Percentiles rank a stretch among this genome's conserved stretches.
These are phyloP conservation scores for Magnolia changhungtana DNA, from an alignment of 164 flowering plant species.

Conservation along the genomic window DNA sequence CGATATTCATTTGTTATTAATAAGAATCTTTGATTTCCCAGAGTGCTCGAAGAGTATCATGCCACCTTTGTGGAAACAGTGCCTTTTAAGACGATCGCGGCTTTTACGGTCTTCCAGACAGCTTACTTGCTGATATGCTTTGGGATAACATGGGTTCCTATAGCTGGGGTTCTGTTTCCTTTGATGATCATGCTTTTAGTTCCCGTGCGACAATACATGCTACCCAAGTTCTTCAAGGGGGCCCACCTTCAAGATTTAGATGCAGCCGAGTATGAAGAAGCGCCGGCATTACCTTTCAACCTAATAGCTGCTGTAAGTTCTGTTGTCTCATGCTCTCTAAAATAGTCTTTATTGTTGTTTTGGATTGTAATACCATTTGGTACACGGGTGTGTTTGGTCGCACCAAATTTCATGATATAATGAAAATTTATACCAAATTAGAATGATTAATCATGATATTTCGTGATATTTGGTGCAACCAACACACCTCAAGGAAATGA, in stretches of 20 bases:
- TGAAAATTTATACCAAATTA: too few species aligned
- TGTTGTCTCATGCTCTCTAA: too few species aligned
- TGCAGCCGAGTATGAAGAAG: conserved; percentile 95
- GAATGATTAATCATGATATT: too few species aligned
- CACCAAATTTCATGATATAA: too few species aligned
- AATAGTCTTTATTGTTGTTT: too few species aligned
- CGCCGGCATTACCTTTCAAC: conserved; percentile 81
- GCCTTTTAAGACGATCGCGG: conserved; percentile 83
- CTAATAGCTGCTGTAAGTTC: conserved; percentile 46
- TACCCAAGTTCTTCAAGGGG: conserved; percentile 94
- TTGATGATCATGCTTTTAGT: conserved; percentile 95
- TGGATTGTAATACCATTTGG: too few species aligned
- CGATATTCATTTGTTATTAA: background rate
- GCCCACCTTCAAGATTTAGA: conserved; percentile 94
- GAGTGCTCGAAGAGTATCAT: conserved; percentile 93
- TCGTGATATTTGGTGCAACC: too few species aligned
- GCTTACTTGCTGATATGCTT: conserved; percentile 72
- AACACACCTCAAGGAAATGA: too few species aligned
- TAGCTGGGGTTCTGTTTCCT: conserved; percentile 95
- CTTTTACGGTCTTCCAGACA: conserved; percentile 84
- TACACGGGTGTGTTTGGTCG: too few species aligned
- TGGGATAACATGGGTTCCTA: conserved; percentile 94
- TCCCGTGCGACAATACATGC: conserved; percentile 85
- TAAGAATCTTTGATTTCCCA: conserved; percentile 26
- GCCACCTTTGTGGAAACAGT: conserved; percentile 98